These are phyloP conservation scores for Acorus gramineus DNA, from an alignment of 106 monocot species.

Conservation along the genomic window DNA sequence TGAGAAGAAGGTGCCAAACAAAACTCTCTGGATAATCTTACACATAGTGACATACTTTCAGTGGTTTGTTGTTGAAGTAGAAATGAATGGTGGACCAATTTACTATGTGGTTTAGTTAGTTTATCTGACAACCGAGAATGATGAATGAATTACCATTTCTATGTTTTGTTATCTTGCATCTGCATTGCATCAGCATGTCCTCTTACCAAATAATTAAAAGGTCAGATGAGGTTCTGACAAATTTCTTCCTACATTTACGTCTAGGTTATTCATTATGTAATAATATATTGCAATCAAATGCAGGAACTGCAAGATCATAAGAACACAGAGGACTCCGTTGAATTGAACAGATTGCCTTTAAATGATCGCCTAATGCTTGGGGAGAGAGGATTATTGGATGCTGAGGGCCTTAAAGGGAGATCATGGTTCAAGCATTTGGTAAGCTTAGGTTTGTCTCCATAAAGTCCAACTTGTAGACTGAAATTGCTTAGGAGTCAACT, in stretches of 20 bases:
- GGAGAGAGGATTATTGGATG: conserved; percentile 70
- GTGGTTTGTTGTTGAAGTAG: background rate
- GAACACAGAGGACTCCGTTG: conserved; percentile 3
- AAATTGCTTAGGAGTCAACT: too few relatives aligned
- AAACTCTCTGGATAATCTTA: conserved; percentile 1
- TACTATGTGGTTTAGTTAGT: too few relatives aligned
- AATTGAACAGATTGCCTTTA: conserved; percentile 26
- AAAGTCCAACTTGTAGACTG: too few relatives aligned
- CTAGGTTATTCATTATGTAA: background rate
- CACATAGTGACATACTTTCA: background rate
- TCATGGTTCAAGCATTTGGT: conserved; percentile 86
- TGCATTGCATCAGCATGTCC: too few relatives aligned
- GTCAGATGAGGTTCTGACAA: too few relatives aligned
- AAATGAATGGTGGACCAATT: too few relatives aligned
- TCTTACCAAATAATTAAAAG: too few relatives aligned
- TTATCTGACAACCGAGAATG: too few relatives aligned
- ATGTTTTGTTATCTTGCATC: too few relatives aligned
- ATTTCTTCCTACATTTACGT: background rate
- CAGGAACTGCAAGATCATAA: conserved; percentile 35
- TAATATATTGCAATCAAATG: background rate
- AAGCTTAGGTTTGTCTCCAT: conserved; percentile 3
- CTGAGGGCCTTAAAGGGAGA: conserved; percentile 67
- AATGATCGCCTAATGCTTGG: conserved; percentile 76
- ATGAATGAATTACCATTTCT: too few relatives aligned
- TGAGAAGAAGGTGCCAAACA: conserved; percentile 35